phyloP scores from a whole-genome alignment of 2,329 filamentous ascomycete species.

The Reticulascus tulasneorum region DNA sequence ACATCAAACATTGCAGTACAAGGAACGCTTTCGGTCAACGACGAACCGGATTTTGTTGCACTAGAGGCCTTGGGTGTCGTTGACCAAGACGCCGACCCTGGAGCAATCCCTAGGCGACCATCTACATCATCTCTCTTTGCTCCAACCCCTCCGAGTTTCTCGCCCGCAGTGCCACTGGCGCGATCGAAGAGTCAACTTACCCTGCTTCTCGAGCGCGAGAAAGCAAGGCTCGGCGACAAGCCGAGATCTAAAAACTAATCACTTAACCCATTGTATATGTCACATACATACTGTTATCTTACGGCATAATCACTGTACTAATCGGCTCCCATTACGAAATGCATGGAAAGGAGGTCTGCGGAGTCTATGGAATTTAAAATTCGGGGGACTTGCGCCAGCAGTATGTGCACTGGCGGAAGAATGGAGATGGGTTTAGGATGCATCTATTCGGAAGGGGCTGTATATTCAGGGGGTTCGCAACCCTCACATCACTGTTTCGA shows the following conservation, averaged over 20 bases:
- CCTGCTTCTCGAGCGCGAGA: conserved; percentile 53
- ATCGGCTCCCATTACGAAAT: conserved; percentile 7
- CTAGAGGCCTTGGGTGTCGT: conserved; percentile 19
- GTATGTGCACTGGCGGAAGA: too few relatives aligned
- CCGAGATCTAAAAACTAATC: too few relatives aligned
- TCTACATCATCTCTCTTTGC: conserved; percentile 35
- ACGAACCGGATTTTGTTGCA: conserved; percentile 10
- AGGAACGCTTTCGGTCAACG: conserved; percentile 10
- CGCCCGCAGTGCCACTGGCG: conserved; percentile 45
- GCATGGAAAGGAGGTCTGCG: conserved; percentile 11
- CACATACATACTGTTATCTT: neutral
- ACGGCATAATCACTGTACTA: conserved; percentile 13
- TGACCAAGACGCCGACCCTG: conserved; percentile 1
- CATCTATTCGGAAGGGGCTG: too few relatives aligned
- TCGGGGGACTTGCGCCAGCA: too few relatives aligned
- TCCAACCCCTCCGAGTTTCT: conserved; percentile 45
- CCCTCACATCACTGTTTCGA: too few relatives aligned
- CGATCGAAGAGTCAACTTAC: conserved; percentile 59
- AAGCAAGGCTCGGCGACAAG: conserved; percentile 19
- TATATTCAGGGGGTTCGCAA: too few relatives aligned
- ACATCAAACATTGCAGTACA: conserved; percentile 12
- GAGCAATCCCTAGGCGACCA: conserved; percentile 12
- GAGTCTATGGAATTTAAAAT: conserved; percentile 9
- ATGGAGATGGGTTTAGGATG: too few relatives aligned
- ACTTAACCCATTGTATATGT: conserved; percentile 3